These are phyloP conservation scores for Tolypocladium cylindrosporum DNA, from an alignment of 2,329 filamentous ascomycete species.

Conservation along the genomic window DNA sequence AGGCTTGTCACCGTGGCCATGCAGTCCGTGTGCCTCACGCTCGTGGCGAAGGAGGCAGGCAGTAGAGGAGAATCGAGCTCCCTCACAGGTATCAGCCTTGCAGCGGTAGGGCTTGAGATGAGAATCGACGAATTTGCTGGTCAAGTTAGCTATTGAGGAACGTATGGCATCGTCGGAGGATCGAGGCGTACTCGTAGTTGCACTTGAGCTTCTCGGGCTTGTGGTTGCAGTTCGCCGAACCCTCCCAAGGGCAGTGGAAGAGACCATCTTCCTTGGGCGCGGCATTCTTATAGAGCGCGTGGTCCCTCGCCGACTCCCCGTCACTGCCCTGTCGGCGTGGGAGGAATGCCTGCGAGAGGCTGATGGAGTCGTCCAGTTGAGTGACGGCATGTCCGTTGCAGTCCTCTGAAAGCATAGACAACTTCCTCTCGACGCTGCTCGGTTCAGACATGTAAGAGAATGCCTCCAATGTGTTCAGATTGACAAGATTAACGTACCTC, in stretches of 20 bases:
- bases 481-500: constrained; percentile 33
- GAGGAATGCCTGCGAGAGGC: constrained; percentile 26
- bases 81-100: constrained; percentile 75
- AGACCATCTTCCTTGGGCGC: constrained; percentile 61
- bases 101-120: constrained; percentile 95
- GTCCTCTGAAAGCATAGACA: constrained; percentile 18
- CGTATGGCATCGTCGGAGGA: constrained; percentile 6
- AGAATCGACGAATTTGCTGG: constrained; percentile 92
- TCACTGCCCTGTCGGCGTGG: constrained; percentile 40
- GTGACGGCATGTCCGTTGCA: constrained; percentile 11
- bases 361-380: constrained; percentile 19
- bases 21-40: constrained; percentile 90
- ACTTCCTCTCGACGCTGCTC: constrained; percentile 20
- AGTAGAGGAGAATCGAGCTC: constrained; percentile 86
- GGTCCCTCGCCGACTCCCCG: constrained; percentile 50
- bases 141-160: constrained; percentile 11
- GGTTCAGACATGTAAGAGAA: constrained; percentile 11
- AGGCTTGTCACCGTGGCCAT: constrained; percentile 87
- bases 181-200: constrained; percentile 83
- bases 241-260: constrained; percentile 88
- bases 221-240: constrained; percentile 65
- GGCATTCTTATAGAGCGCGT: constrained; percentile 62
- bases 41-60: constrained; percentile 91
- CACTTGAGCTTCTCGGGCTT: constrained; percentile 94
- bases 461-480: background rate